Conservation (phyloP, 2,329 filamentous ascomycete species). For the Cladosporium sp. region DNA sequence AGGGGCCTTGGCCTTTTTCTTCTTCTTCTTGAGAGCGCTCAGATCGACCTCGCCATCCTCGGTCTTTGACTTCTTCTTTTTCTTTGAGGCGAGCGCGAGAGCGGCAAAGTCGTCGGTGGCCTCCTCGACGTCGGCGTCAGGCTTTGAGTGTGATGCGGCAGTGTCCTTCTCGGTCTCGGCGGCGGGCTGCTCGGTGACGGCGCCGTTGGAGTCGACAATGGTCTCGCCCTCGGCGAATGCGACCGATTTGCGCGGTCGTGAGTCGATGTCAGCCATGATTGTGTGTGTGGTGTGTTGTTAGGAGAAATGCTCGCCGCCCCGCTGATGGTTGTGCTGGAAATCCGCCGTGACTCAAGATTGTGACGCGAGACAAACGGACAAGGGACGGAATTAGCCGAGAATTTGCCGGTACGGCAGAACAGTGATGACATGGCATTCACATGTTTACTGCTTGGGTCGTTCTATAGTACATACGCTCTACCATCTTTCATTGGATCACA, state of each 20-base stretch:
- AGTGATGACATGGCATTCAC: no score
- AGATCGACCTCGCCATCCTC: slow-evolving; percentile 61
- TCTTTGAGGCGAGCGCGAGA: slow-evolving; percentile 47
- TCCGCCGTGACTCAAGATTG: slow-evolving; percentile 9
- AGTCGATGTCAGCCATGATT: slow-evolving; percentile 50
- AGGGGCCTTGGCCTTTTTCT: slow-evolving; percentile 60
- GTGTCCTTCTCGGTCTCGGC: slow-evolving; percentile 71
- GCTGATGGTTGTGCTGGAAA: slow-evolving; percentile 10
- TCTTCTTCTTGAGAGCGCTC: slow-evolving; percentile 80
- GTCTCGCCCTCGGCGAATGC: slow-evolving; percentile 84
- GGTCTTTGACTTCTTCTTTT: slow-evolving; percentile 68
- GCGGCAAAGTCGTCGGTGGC: slow-evolving; percentile 35
- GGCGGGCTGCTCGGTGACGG: slow-evolving; percentile 66
- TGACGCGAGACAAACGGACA: background rate
- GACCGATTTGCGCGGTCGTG: slow-evolving; percentile 82
- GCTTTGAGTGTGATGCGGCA: slow-evolving; percentile 67
- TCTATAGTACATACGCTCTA: no score
- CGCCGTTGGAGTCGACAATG: slow-evolving; percentile 85
- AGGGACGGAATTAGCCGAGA: background rate
- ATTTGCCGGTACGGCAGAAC: background rate
- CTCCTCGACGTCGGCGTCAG: slow-evolving; percentile 26
- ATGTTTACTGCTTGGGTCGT: no score
- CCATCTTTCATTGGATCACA: no score
- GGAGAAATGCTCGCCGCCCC: slow-evolving; percentile 11
- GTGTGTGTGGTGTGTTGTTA: slow-evolving; percentile 24